phyloP scores from a whole-genome alignment of 495 filamentous ascomycete species.

The Clohesyomyces aquaticus region DNA sequence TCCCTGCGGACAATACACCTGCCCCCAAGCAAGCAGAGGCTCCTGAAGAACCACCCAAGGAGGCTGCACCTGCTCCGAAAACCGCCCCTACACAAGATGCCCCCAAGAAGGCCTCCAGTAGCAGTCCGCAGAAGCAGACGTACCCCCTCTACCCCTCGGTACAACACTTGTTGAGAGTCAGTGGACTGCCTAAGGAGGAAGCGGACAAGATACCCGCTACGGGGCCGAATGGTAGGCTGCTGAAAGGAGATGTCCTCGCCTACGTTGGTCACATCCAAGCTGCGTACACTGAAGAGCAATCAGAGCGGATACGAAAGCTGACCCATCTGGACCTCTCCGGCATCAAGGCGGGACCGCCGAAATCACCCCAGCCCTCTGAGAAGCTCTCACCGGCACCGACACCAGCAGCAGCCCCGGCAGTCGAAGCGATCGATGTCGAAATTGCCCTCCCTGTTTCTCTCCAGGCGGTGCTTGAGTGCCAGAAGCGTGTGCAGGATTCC shows the following conservation, averaged over 20 bases:
- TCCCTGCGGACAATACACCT: constrained; percentile 60
- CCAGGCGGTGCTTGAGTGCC: constrained; percentile 72
- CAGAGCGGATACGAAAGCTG: constrained; percentile 70
- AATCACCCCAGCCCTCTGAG: no score
- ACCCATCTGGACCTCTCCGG: constrained; percentile 89
- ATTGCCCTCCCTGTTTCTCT: constrained; percentile 77
- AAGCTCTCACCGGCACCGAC: constrained; percentile 47
- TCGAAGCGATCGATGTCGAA: constrained; percentile 54
- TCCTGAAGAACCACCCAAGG: constrained; percentile 6
- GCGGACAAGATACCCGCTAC: constrained; percentile 79
- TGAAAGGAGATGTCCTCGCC: constrained; percentile 95
- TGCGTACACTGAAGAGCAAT: constrained; percentile 69
- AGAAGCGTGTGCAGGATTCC: constrained; percentile 73
- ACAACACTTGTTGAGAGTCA: constrained; percentile 72
- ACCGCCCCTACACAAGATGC: constrained; percentile 44
- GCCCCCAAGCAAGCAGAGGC: constrained; percentile 43
- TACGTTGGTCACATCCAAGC: constrained; percentile 77
- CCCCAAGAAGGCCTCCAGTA: constrained; percentile 36
- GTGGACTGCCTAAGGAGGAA: constrained; percentile 71
- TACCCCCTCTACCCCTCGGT: constrained; percentile 85
- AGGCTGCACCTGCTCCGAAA: constrained; percentile 39
- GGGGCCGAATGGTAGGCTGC: constrained; percentile 83
- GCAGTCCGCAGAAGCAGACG: constrained; percentile 64
- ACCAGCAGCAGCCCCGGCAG: constrained; percentile 49
- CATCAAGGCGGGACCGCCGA: constrained; percentile 71